phyloP scores from a whole-genome alignment of 73 alveolate genomes.

The Stentor roeselii region DNA sequence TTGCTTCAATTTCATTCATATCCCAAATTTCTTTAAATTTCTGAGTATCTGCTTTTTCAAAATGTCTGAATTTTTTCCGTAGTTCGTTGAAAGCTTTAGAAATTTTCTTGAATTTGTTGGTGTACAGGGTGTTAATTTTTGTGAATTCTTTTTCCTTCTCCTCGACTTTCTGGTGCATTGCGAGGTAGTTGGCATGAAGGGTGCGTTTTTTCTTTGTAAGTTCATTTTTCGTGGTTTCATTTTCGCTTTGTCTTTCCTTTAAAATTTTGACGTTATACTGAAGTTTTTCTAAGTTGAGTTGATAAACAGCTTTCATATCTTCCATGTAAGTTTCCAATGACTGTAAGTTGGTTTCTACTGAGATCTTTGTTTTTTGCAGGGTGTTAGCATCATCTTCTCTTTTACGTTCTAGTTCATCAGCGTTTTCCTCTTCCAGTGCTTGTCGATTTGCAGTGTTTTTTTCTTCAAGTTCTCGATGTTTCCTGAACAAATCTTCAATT shows the following conservation, averaged over 20 bases:
- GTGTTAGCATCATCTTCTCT: constrained; percentile 74
- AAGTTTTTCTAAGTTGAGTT: constrained; percentile 71
- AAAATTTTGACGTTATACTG: constrained; percentile 72
- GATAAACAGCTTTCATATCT: constrained; percentile 84
- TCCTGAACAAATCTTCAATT: constrained; percentile 63
- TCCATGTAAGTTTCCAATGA: constrained; percentile 76
- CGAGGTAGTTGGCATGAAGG: neutral
- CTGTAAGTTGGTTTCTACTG: constrained; percentile 75
- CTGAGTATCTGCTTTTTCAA: constrained; percentile 61
- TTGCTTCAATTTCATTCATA: constrained; percentile 83
- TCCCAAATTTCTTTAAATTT: constrained; percentile 79
- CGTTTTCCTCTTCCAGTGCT: constrained; percentile 68
- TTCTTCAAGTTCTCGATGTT: constrained; percentile 66
- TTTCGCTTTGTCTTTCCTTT: constrained; percentile 64
- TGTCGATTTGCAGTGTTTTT: constrained; percentile 58
- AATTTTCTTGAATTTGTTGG: constrained; percentile 71
- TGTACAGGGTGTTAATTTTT: neutral
- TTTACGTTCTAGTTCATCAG: constrained; percentile 63
- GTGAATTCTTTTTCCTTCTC: constrained; percentile 49
- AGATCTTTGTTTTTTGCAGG: constrained; percentile 69
- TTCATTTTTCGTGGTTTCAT: constrained; percentile 51
- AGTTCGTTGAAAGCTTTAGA: constrained; percentile 78
- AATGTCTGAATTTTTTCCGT: constrained; percentile 60
- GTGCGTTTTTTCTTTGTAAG: constrained; percentile 53
- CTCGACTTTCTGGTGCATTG: constrained; percentile 38